Base-by-base conservation (phyloP, 129 eudicot genomes). In the Flaveria sonorensis region DNA sequence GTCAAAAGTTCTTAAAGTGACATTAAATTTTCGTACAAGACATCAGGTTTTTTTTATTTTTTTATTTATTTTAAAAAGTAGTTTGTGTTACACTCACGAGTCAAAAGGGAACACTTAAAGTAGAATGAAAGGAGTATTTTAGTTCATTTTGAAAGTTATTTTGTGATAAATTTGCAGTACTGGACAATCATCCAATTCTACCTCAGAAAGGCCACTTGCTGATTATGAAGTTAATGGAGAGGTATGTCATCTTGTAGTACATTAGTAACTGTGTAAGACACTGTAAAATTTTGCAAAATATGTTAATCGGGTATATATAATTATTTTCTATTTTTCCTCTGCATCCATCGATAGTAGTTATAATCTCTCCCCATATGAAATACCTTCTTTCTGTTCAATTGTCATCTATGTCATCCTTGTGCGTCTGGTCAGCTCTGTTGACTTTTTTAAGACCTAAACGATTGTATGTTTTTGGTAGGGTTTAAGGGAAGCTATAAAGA, bases 401-500 rank as follows among this genome's bases (percentile, higher is more conserved):
- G 30, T 57, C 64, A 62, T 20, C 42, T 18, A 24, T 62, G 19
- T 28, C 42, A 26, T 62, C 43, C 68, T 26, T 62, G 68, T 62
- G 68, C 42, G 8, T 64, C 12, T 64, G 21, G 13, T 16, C 24
- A 36, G 8, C 70, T 36, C 18, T 36, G 70, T 64, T 16, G 48
- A 64, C 14, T 16, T 14, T 64, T n/a, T 61, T 61, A 28, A 24
- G 26, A 13, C 40, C 40, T 61, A 1, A 26, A 61, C 26, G 52
- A 67, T 66, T 18, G 10, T 76, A 15, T 30, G 3, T 63, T 20
- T 68, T 60, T 74, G 73, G 68, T 51, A 94, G 98, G 98, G 98
- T 40, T 82, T 94, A 81, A 85, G 97, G 71, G 98, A 94, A 87
- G 98, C 98, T 42, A 87, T 94, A 77, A 94, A 94, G 85, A 94